phyloP scores from a whole-genome alignment of 176 grass and related monocot genomes.

The Aegilops umbellulata region DNA sequence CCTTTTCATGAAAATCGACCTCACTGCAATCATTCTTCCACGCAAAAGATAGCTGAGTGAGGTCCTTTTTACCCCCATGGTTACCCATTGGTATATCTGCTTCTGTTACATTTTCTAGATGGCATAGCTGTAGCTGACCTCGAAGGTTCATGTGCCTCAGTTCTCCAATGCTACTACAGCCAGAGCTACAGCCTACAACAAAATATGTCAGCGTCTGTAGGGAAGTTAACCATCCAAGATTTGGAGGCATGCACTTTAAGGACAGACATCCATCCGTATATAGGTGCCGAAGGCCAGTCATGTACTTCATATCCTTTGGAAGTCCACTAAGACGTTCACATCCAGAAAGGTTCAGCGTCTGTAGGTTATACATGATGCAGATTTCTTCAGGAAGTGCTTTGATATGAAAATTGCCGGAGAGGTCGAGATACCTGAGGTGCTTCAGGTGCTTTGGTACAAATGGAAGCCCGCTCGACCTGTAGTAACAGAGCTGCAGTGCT shows the following conservation, averaged over 20 bases:
- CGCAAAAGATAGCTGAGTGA: neutral
- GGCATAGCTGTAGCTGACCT: neutral
- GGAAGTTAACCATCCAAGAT: neutral
- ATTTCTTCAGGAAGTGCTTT: constrained; percentile 3
- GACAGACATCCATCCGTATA: neutral
- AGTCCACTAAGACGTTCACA: neutral
- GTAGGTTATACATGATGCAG: neutral
- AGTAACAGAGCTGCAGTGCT: no score
- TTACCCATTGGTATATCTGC: neutral
- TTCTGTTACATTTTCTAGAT: neutral
- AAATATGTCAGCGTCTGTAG: neutral
- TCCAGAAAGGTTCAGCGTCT: neutral
- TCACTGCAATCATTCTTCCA: neutral
- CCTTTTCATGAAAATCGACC: neutral
- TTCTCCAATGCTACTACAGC: neutral
- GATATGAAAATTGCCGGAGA: neutral
- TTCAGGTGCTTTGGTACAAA: neutral
- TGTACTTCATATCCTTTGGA: neutral
- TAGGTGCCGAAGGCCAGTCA: neutral
- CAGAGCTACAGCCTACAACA: neutral
- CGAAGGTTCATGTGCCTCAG: neutral
- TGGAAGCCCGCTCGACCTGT: no score
- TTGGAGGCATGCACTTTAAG: neutral
- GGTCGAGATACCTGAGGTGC: neutral
- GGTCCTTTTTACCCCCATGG: neutral